Base-by-base conservation (phyloP, 495 filamentous ascomycete species). In the Sabuloglossum arenarium region DNA sequence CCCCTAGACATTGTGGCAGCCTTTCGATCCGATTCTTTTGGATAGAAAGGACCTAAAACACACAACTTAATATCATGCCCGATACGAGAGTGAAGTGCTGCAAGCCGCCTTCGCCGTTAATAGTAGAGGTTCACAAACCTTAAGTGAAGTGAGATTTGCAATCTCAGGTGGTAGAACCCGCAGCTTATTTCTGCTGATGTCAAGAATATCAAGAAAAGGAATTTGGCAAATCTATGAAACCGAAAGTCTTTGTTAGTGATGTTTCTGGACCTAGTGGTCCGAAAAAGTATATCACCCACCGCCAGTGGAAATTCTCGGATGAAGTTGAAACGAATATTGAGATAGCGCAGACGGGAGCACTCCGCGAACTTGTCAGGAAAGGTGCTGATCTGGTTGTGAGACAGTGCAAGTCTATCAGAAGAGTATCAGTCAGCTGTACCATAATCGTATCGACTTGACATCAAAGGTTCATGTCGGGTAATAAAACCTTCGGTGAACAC, bases 321-420 rank as follows among this genome's bases (percentile, higher is more conserved):
- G 56, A 78, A 74, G 64, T 98, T 98, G 49, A 81, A 81, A 59
- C 90, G 75, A 53, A 95, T 81, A 62, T 98, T 98, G n/a, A 98
- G 79, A 64, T 98, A 98, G 42, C 86, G 86, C 49, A 98, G 75
- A 56, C 85, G 84, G 31, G 77, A 83, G 67, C 91, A 94, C 61
- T 86, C 82, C n/a, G 83, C 76, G 60, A 98, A 87, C 31, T 84
- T 79, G 31, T 78, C 71, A 0, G 89, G 86, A 54, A 98, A 81
- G 32, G 81, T 78, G 32, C 81, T 75, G 21, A 95, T 69, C 53
- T 81, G 80, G 66, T 98, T 98, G 68, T 95, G 86, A 16, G 88
- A 88, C 51, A 95, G 70, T 21, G 88, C 89, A 50, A 95, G 76
- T 62, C 88, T 95, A 64, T 43, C 3, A 12, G 23, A 56, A 27